Evolutionary conservation across 2,329 filamentous ascomycete genomes (phyloP).

Genomic region (Exophiala sp.): DNA sequence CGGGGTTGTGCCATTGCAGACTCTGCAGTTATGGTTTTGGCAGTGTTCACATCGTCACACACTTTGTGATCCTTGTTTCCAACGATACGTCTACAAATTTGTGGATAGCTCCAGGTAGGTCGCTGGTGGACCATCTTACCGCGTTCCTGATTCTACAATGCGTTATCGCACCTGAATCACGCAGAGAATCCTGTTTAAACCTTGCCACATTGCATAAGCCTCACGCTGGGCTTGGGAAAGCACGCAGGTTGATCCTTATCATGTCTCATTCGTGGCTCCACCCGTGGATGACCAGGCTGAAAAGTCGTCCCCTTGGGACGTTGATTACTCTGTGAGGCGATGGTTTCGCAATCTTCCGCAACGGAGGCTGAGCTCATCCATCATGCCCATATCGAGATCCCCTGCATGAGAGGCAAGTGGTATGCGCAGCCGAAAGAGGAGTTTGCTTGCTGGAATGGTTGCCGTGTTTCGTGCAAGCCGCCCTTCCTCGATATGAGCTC

Average conservation of each 20-base stretch:
- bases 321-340: neutral
- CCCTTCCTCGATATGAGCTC: neutral
- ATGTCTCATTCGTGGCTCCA: constrained; percentile 18
- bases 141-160: neutral
- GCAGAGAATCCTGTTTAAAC: neutral
- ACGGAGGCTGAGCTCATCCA: constrained; percentile 7
- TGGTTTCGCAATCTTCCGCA: neutral
- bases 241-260: constrained; percentile 12
- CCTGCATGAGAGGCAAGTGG: constrained; percentile 1
- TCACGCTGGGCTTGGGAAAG: neutral
- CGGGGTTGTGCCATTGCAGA: too few relatives aligned
- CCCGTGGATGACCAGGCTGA: constrained; percentile 6
- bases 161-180: neutral
- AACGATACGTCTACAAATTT: neutral
- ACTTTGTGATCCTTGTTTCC: neutral
- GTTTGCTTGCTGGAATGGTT: neutral
- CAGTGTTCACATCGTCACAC: neutral
- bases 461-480: neutral
- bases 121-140: neutral
- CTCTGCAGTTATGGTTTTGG: too few relatives aligned
- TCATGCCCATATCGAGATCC: neutral
- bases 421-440: neutral
- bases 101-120: neutral
- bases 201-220: constrained; percentile 3
- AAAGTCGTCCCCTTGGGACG: neutral